Base-by-base conservation (phyloP, 371 early-diverging fungal species). In the Apophysomyces trapeziformis region DNA sequence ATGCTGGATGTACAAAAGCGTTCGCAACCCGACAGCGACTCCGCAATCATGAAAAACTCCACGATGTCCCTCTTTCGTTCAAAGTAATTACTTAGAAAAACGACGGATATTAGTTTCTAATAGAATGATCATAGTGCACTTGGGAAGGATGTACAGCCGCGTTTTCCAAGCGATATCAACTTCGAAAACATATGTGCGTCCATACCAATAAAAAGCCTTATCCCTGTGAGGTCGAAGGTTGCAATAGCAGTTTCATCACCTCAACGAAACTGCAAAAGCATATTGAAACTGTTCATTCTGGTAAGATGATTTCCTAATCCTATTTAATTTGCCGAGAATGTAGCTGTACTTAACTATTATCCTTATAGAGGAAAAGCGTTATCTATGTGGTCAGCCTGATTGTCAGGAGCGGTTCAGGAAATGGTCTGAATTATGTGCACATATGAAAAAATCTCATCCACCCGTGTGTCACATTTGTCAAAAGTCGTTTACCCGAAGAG, bases 371-470 rank as follows among this genome's bases (percentile, higher is more conserved):
- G 74, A 76, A 7, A 44, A 72, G 2, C 71, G 82, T n/a, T 89
- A 90, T 68, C 65, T 71, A 1, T 92, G 92, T 64, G 79, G 78
- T 4, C 61, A 77, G 13, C 62, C 64, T 13, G 77, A 66, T 16
- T 92, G 92, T 68, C 64, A 61, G 0, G 66, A 47, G 0, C 45
- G 57, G 37, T 90, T 89, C 67, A 36, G 62, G 2, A 89, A 87
- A 67, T 90, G 89, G 90, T 71, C 87, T 0, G 69, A 82, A n/a
- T 74, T 92, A 0, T 86, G 87, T 56, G 69, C 74, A 21, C 92
- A 92, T 65, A 72, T 82, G 14, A 77, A 74, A 11, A 46, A 70
- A 2, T 70, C 58, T 1, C 92, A 92, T 72, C 80, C 80, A 2
- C 60, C 68, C 6, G 68, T 56, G 0, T 92, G 92, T 58, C 21